Evolutionary conservation across 192 early-diverging fungal species (phyloP), one percentile per base, ranked within the genome.

Genomic region (Backusella sp.): DNA sequence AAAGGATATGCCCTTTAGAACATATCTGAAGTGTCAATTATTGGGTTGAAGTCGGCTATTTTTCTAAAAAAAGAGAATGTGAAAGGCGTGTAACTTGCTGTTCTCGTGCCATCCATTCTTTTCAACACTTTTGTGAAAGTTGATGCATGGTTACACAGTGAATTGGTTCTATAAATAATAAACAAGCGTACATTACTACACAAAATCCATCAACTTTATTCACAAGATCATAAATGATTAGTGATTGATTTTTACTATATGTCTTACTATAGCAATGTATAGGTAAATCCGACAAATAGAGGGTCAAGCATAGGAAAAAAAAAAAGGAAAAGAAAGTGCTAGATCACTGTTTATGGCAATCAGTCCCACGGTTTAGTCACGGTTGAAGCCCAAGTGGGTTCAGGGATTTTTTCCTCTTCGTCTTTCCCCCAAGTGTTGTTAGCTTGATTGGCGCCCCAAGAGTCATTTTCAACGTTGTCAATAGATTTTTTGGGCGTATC

Each of bases 381-480:
- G 15, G 41, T 71, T 30, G 70, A 71, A 23, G 70, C 70, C 70
- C 70, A 71, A 6, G 70, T 44, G 12, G 6, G 26, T 49, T 71
- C 70, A 35, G 66, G 6, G 6, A 28, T 11, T 67, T 14, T 28
- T n/a, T 32, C 35, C 35, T 68, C 14, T 35, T 35, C 28, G 9
- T 12, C 37, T 12, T 39, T 39, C 4, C 66, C 32, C 70, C 70
- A 71, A 28, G n/a, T 56, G 15, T 17, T 49, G 9, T 72, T 11
- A 14, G 62, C 15, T 9, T 62, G 36, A 12, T 68, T 49, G 17
- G 37, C 39, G 0, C 62, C 62, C 73, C 73, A 74, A 32, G 62
- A 37, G 11, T 32, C 19, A 56, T 73, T n/a, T 28, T 26, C 41
- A 30, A 30, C 19, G 6, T 21, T 9, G 34, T 12, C 42, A 46